A percentile compares a stretch with the other conserved stretches of the same genome.
phyloP scores from a whole-genome alignment of 176 grass and related monocot genomes.

The Tillandsia fasciculata region DNA sequence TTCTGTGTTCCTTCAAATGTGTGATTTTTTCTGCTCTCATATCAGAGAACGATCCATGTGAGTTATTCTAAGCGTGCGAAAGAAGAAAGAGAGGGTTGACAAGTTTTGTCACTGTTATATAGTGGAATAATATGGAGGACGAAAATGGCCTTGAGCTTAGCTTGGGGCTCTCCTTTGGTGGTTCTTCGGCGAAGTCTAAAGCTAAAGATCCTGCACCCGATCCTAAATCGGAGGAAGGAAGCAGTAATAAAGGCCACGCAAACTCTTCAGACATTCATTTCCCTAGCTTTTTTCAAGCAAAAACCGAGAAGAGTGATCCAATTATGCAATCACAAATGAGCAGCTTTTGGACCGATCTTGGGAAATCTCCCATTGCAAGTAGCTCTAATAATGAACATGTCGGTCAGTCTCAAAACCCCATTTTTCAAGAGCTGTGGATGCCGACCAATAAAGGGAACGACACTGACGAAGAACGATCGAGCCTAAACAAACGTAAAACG shows the following conservation, averaged over 20 bases:
- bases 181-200: slow-evolving; percentile 48
- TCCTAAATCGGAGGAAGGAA: slow-evolving; percentile 57
- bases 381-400: slow-evolving; percentile 20
- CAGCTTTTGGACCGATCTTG: slow-evolving; percentile 51
- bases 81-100: slow-evolving; percentile 9
- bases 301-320: slow-evolving; percentile 27
- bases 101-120: neutral
- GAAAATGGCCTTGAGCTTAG: slow-evolving; percentile 87
- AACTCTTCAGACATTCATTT: slow-evolving; percentile 51
- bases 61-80: neutral
- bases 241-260: slow-evolving; percentile 42
- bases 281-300: slow-evolving; percentile 44
- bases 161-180: slow-evolving; percentile 80
- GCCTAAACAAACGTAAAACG: slow-evolving; percentile 32
- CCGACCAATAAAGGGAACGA: slow-evolving; percentile 30
- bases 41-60: neutral
- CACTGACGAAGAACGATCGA: slow-evolving; percentile 42
- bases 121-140: slow-evolving; percentile 54
- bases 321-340: slow-evolving; percentile 27
- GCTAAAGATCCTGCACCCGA: slow-evolving; percentile 35
- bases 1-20: neutral
- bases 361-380: slow-evolving; percentile 25
- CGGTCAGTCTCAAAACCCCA: slow-evolving; percentile 28
- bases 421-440: slow-evolving; percentile 38
- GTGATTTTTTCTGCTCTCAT: neutral